Evolutionary conservation across 257 asterid genomes (phyloP).

Genomic region (Solanum acaule): DNA sequence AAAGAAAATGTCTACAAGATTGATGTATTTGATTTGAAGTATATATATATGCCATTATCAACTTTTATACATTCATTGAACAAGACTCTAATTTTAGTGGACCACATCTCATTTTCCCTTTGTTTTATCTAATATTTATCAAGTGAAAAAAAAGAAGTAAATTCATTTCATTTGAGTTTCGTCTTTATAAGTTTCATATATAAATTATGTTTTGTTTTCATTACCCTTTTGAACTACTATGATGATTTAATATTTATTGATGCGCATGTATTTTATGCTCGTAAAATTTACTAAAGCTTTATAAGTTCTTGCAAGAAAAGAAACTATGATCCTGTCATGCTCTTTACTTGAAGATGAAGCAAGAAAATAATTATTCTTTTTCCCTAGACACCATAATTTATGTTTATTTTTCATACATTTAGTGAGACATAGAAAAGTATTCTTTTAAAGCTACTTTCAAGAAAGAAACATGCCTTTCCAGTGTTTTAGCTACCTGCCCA

Average conservation of each 20-base stretch:
- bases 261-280: not conserved
- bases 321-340: not conserved
- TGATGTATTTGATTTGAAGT: not conserved
- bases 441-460: conserved; percentile 35
- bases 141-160: too few species aligned
- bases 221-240: too few species aligned
- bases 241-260: too few species aligned
- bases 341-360: conserved; percentile 8
- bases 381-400: conserved; percentile 11
- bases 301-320: conserved; percentile 2
- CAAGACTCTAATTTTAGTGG: not conserved
- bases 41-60: conserved; percentile 2
- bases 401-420: conserved; percentile 12
- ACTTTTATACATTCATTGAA: not conserved
- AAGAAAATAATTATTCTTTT: not conserved
- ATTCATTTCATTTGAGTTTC: not conserved
- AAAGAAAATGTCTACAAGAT: conserved; percentile 3
- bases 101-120: not conserved
- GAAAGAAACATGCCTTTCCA: conserved; percentile 12
- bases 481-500: conserved; percentile 6
- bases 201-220: too few species aligned
- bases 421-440: conserved; percentile 7
- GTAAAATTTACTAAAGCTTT: not conserved
- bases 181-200: not conserved
- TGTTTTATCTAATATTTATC: not conserved